phyloP scores from a whole-genome alignment of 2,329 filamentous ascomycete genomes.

The Pestalotiopsis sp. region DNA sequence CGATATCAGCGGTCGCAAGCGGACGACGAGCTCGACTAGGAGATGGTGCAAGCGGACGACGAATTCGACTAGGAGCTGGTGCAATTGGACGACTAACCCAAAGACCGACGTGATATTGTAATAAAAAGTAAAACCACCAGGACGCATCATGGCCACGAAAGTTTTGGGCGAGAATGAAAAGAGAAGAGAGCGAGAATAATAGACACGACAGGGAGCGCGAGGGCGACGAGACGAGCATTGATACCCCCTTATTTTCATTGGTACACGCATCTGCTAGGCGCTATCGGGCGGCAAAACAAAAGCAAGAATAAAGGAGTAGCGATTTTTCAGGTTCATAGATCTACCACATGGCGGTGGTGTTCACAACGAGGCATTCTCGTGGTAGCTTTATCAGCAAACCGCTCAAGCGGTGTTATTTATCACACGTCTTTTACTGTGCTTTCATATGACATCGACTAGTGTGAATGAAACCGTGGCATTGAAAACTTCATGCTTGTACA shows the following conservation, averaged over 20 bases:
- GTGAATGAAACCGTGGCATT: no score
- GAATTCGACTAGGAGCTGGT: neutral
- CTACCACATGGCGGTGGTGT: neutral
- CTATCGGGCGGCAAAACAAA: neutral
- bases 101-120: neutral
- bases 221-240: neutral
- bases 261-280: neutral
- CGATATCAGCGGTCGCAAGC: constrained; percentile 38
- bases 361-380: neutral
- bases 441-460: no score
- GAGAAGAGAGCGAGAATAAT: neutral
- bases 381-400: no score
- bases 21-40: constrained; percentile 11
- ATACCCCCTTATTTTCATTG: neutral
- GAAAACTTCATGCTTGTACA: no score
- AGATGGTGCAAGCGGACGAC: neutral
- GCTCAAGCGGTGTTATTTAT: no score
- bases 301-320: neutral
- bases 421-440: no score
- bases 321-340: neutral
- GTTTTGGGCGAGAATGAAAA: neutral
- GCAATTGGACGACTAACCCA: no score
- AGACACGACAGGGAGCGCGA: neutral
- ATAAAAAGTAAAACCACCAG: neutral
- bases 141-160: no score